Evolutionary conservation across 2,329 filamentous ascomycete genomes (phyloP).

Genomic region (Thyridium curvatum): DNA sequence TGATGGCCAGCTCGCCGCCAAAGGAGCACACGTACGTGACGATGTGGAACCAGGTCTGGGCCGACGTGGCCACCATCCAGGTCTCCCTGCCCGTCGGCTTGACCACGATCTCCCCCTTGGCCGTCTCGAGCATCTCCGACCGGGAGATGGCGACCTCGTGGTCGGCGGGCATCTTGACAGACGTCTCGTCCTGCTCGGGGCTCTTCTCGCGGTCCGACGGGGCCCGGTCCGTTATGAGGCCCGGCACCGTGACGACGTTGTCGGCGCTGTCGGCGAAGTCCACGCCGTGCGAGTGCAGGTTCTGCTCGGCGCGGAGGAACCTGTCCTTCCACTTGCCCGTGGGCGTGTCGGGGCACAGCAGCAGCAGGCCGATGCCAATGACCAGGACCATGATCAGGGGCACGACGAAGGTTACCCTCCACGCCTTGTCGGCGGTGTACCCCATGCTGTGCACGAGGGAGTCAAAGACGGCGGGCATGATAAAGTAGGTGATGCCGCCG

Average conservation of each 20-base stretch:
- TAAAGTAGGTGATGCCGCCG: conserved; percentile 86
- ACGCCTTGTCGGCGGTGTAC: conserved; percentile 62
- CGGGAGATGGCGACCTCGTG: conserved; percentile 41
- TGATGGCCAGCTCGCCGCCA: conserved; percentile 56
- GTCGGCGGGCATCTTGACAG: conserved; percentile 16
- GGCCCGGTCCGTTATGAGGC: conserved; percentile 36
- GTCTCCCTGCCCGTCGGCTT: conserved; percentile 50
- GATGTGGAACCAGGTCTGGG: conserved; percentile 49
- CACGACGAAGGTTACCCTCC: conserved; percentile 80
- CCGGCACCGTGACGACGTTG: conserved; percentile 45
- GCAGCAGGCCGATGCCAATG: conserved; percentile 61
- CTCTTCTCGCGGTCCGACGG: conserved; percentile 27
- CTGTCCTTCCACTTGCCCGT: conserved; percentile 77
- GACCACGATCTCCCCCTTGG: conserved; percentile 43
- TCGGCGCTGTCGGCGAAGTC: conserved; percentile 11
- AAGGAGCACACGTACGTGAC: conserved; percentile 58
- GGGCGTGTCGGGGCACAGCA: conserved; percentile 75
- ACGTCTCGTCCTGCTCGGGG: conserved; percentile 12
- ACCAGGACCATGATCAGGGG: conserved; percentile 69
- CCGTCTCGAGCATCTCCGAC: conserved; percentile 46
- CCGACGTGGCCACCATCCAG: conserved; percentile 38
- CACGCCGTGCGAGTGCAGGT: conserved; percentile 39
- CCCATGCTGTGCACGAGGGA: conserved; percentile 57
- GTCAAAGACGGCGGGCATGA: conserved; percentile 87
- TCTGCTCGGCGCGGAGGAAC: conserved; percentile 48